A percentile compares a stretch with the other conserved stretches of the same genome.
Evolutionary conservation across 768 basidiomycete genomes (phyloP).

Genomic region (Paxillus ammoniavirescens): DNA sequence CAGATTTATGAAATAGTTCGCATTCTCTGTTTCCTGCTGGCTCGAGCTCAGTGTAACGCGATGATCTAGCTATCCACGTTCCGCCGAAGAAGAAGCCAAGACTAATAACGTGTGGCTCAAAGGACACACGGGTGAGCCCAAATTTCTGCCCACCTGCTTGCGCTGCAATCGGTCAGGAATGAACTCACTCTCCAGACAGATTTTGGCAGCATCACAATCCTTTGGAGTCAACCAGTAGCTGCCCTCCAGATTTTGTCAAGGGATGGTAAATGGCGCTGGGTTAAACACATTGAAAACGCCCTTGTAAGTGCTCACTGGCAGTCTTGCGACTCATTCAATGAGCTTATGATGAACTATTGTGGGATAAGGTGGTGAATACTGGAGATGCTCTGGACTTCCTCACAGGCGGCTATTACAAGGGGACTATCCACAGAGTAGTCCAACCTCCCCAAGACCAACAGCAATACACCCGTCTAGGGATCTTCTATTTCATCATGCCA

Average conservation of each 20-base stretch:
- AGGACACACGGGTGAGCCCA: constrained; percentile 50
- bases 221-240: constrained; percentile 61
- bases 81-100: constrained; percentile 46
- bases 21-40: neutral
- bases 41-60: neutral
- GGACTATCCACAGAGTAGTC: constrained; percentile 60
- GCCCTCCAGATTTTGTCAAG: constrained; percentile 54
- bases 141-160: too few relatives aligned
- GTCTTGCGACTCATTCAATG: neutral
- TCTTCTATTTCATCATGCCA: constrained; percentile 56
- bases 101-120: constrained; percentile 59
- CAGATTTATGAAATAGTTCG: constrained; percentile 68
- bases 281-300: constrained; percentile 57
- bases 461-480: constrained; percentile 47
- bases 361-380: constrained; percentile 51
- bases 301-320: constrained; percentile 34
- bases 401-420: constrained; percentile 58
- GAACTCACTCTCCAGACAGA: constrained; percentile 30
- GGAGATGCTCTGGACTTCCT: constrained; percentile 62
- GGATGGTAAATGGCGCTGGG: constrained; percentile 57
- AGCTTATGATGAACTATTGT: neutral
- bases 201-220: constrained; percentile 53
- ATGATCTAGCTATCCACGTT: constrained; percentile 44
- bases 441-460: constrained; percentile 58
- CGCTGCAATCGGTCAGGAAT: neutral